Evolutionary conservation across 768 basidiomycete genomes (phyloP), one percentile per base, ranked within the genome.

Genomic region (Trametes punicea): DNA sequence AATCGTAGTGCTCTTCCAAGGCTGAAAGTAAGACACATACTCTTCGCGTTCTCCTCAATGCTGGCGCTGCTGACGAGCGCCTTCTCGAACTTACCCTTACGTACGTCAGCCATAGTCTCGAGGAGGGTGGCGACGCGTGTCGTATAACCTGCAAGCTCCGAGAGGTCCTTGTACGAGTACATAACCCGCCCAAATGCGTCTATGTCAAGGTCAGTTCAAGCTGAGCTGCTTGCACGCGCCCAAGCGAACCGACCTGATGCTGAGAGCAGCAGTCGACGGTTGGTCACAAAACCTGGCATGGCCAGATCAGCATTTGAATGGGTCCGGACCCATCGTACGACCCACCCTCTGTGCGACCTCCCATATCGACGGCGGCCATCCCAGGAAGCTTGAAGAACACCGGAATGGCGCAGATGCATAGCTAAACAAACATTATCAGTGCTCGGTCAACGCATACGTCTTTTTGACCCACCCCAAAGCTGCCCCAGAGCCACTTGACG

Each of bases 401-500:
- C 0, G 96, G 96, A 44, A 98, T 90, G 16, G 92, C 91, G 69
- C 96, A 98, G 3, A 95, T 81, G 49, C 89, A 81, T 27, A 93
- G 76, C 90, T 90, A 55, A n/a, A n/a, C n/a, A n/a, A n/a, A n/a
- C n/a, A n/a, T n/a, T n/a, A n/a, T n/a, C 6, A 61, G 2, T 9
- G 39, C 21, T 29, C 31, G 13, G 21, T 25, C 13, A 31, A 8
- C 44, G 11, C 21, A 23, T 18, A 20, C 27, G 33, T 20, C 21
- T 21, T 6, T 9, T 11, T 15, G 10, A 78, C 85, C 55, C 65
- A 94, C 86, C 34, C 96, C 96, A 69, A 95, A 88, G 68, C 87
- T 88, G 62, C 96, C 95, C 96, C 96, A 99, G 7, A 95, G 66
- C 88, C 87, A 98, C 73, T 99, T 98, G 65, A 98, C 87, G 40